These are phyloP conservation scores for Trifolium pratense DNA, from an alignment of 306 rosid genomes.

Conservation along the genomic window DNA sequence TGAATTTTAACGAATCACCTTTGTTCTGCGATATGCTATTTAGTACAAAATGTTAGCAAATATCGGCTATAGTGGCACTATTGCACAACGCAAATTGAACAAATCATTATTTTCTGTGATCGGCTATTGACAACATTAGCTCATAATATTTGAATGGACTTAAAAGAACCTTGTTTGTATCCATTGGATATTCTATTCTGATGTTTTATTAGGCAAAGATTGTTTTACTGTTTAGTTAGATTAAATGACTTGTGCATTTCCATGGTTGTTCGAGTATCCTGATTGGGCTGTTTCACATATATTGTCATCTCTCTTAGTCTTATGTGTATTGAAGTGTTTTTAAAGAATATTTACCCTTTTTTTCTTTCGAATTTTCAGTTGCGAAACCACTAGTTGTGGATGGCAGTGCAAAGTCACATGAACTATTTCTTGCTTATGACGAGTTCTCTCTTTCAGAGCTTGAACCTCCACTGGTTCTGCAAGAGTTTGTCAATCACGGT, in stretches of 20 bases:
- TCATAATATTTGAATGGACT: constrained; percentile 10
- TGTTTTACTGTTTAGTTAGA: neutral
- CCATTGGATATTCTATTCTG: constrained; percentile 14
- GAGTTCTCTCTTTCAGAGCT: constrained; percentile 59
- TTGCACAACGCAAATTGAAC: neutral
- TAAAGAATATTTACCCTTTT: constrained; percentile 18
- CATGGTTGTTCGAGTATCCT: constrained; percentile 1
- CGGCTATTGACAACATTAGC: neutral
- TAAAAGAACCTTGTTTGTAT: neutral
- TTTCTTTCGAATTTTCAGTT: constrained; percentile 45
- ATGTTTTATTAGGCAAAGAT: constrained; percentile 10
- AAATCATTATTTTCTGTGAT: neutral
- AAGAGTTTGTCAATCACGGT: constrained; percentile 69
- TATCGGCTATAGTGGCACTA: neutral
- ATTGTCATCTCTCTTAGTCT: constrained; percentile 11
- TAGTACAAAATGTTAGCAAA: neutral
- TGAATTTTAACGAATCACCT: neutral
- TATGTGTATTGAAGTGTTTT: constrained; percentile 12
- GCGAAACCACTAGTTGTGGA: constrained; percentile 65
- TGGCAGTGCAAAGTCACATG: constrained; percentile 61
- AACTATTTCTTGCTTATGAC: constrained; percentile 59
- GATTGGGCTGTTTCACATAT: constrained; percentile 15
- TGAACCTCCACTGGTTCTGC: constrained; percentile 63
- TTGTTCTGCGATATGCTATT: neutral
- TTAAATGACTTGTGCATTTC: constrained; percentile 13